phyloP scores from a whole-genome alignment of 2,329 filamentous ascomycete genomes.

The Mycosphaerella sp. region DNA sequence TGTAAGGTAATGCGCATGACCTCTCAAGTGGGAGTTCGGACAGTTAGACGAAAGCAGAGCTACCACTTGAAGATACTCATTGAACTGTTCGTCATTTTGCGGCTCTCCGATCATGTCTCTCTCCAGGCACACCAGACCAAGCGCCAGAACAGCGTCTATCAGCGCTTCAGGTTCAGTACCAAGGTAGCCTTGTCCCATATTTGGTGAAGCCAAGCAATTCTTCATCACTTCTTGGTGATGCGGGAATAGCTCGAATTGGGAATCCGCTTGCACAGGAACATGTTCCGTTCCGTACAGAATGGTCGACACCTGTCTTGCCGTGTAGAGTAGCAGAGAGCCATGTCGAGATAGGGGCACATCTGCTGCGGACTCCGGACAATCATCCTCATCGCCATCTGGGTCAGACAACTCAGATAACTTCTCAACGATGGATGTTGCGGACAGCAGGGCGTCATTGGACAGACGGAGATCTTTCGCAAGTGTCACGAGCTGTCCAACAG shows the following conservation, averaged over 20 bases:
- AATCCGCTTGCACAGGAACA: slow-evolving; percentile 22
- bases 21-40: slow-evolving; percentile 42
- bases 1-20: slow-evolving; percentile 45
- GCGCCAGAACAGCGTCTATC: slow-evolving; percentile 48
- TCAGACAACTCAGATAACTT: slow-evolving; percentile 32
- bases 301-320: slow-evolving; percentile 46
- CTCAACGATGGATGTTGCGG: slow-evolving; percentile 37
- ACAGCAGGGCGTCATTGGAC: slow-evolving; percentile 43
- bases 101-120: slow-evolving; percentile 42
- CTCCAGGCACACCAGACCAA: slow-evolving; percentile 47
- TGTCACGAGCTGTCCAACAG: slow-evolving; percentile 66
- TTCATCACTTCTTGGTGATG: slow-evolving; percentile 46
- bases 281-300: slow-evolving; percentile 42
- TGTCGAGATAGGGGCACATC: slow-evolving; percentile 53
- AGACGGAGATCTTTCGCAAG: slow-evolving; percentile 54
- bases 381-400: slow-evolving; percentile 44
- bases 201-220: slow-evolving; percentile 44
- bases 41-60: slow-evolving; percentile 46
- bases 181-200: slow-evolving; percentile 34
- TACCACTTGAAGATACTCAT: slow-evolving; percentile 46
- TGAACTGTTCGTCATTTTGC: slow-evolving; percentile 46
- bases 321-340: slow-evolving; percentile 49
- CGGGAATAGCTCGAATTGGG: slow-evolving; percentile 46
- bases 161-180: slow-evolving; percentile 47
- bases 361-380: slow-evolving; percentile 46